These are phyloP conservation scores for Polytrichum formosum DNA, from an alignment of 225 moss, liverwort and hornwort genomes.

Conservation along the genomic window DNA sequence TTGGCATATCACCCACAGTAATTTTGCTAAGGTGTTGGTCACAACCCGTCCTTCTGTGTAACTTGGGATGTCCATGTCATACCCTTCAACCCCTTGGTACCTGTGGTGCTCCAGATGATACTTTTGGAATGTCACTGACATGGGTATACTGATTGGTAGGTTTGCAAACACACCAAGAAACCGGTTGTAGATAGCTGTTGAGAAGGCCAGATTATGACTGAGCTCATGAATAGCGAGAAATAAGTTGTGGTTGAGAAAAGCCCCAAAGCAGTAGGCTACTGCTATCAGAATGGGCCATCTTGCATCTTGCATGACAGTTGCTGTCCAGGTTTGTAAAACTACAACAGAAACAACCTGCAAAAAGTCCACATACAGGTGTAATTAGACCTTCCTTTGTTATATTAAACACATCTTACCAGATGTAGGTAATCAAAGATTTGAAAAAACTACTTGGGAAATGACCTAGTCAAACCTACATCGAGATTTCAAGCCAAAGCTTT, in stretches of 20 bases:
- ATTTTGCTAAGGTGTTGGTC: constrained; percentile 51
- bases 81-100: constrained; percentile 91
- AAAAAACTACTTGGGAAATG: neutral
- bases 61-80: constrained; percentile 97
- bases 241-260: constrained; percentile 91
- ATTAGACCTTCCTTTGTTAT: too few species aligned
- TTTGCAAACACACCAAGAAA: constrained; percentile 80
- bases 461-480: too few species aligned
- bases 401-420: too few species aligned
- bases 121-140: constrained; percentile 98
- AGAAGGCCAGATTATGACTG: constrained; percentile 87
- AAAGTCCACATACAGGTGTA: neutral
- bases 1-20: constrained; percentile 83
- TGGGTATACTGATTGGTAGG: constrained; percentile 88
- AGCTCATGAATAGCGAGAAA: constrained; percentile 98
- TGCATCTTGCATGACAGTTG: constrained; percentile 55
- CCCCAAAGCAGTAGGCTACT: constrained; percentile 84
- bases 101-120: constrained; percentile 96
- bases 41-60: constrained; percentile 86
- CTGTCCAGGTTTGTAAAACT: constrained; percentile 69
- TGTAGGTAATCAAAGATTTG: neutral
- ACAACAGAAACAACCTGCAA: constrained; percentile 79
- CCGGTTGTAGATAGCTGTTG: constrained; percentile 67
- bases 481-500: too few species aligned
- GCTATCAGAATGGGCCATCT: constrained; percentile 59